Base-by-base conservation (phyloP, 1,139 yeast species). In the Geotrichum candidum region DNA sequence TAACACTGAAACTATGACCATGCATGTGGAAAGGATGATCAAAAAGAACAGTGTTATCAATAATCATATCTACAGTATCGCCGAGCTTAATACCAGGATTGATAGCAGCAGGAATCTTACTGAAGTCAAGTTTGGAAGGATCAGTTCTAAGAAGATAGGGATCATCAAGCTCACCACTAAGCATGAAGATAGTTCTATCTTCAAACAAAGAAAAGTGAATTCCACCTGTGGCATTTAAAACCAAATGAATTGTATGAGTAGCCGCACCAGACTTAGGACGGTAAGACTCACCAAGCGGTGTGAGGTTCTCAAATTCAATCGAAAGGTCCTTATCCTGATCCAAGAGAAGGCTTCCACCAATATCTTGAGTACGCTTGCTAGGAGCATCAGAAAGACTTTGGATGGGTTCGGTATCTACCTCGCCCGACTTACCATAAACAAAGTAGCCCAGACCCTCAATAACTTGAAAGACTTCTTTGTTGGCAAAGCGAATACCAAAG, bases 11-110 rank as follows among this genome's bases (percentile, higher is more conserved):
- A 38, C 67, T 66, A 61, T 77, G 80, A 2, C 79, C 79, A 64
- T 77, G 80, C 45, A 77, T 65, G 60, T 77, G 79, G 55, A 74
- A 69, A 4, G 79, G 79, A 62, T 77, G 80, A 54, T 70, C 72
- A 59, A 74, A 68, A 18, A 64, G 61, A 27, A 68, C 64, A 56
- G 67, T 66, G 61, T 74, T 76, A 63, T 76, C 71, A 59, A 76
- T 62, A 29, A 76, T 68, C 51, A 76, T 66, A 57, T 76, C 78
- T n/a, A 74, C 71, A 0, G 69, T 65, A 35, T 74, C 75, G 4
- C 76, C 76, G 1, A 38, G 56, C n/a, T 63, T 58, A 27, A 74
- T 67, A 25, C 68, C 66, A 45, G 68, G 65, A 13, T 68, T 65
- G 15, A 74, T 54, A 13, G 70, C 64, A 7, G 58, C 51, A 11